Percentiles rank a stretch among this genome's conserved stretches.
Evolutionary conservation across 139 green algal genomes (phyloP).

Genomic region (Coccomyxa sp.): DNA sequence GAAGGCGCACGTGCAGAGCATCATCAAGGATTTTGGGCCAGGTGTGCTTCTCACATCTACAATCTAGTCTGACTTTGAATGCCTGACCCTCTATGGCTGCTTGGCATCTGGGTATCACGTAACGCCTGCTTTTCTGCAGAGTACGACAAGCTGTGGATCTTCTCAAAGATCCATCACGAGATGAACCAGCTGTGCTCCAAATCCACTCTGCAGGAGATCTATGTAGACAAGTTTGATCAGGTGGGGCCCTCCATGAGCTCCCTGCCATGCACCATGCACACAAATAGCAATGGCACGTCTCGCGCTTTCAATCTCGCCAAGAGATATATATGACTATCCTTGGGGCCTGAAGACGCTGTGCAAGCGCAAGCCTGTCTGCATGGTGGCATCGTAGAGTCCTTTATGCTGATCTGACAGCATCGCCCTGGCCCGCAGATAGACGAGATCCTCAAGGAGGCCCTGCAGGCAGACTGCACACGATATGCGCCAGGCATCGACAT

Average conservation of each 20-base stretch:
- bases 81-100: too few species aligned
- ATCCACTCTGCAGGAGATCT: conserved; percentile 49
- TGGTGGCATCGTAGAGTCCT: too few species aligned
- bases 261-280: neutral
- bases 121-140: too few species aligned
- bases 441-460: conserved; percentile 34
- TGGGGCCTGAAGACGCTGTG: too few species aligned
- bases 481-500: conserved; percentile 59
- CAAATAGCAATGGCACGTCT: neutral
- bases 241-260: neutral
- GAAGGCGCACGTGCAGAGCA: conserved; percentile 37
- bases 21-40: conserved; percentile 49
- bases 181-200: conserved; percentile 60
- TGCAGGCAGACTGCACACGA: conserved; percentile 39
- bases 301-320: neutral
- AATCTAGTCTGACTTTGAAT: too few species aligned
- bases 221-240: conserved; percentile 62
- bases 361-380: too few species aligned
- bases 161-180: conserved; percentile 61
- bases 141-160: conserved; percentile 61
- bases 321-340: too few species aligned
- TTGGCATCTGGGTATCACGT: too few species aligned
- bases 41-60: too few species aligned
- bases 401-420: too few species aligned
- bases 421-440: conserved; percentile 23